A percentile compares a stretch with the other conserved stretches of the same genome.
Evolutionary conservation across 1,284 basidiomycete genomes (phyloP).

Genomic region (Wolfiporia cocos): DNA sequence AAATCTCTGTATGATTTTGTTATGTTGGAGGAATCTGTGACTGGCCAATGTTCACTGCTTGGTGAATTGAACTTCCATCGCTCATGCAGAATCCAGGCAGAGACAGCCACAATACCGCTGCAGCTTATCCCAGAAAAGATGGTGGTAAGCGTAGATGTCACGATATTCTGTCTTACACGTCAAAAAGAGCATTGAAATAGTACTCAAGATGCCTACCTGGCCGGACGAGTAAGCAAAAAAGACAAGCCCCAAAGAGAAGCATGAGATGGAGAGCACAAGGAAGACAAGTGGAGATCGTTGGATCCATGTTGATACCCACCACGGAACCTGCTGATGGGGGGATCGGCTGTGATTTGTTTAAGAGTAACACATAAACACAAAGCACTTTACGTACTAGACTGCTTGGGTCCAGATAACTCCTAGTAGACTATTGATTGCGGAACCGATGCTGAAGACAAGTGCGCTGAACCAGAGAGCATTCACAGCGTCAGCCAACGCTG

Average conservation of each 20-base stretch:
- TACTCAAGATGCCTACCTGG: constrained; percentile 35
- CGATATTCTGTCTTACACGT: constrained; percentile 39
- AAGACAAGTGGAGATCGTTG: constrained; percentile 72
- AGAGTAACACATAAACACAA: constrained; percentile 3
- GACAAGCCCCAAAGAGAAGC: constrained; percentile 64
- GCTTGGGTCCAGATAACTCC: constrained; percentile 74
- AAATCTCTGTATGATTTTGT: constrained; percentile 29
- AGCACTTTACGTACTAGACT: constrained; percentile 55
- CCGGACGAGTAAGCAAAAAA: constrained; percentile 59
- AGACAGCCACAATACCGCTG: constrained; percentile 69
- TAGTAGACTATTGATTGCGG: constrained; percentile 67
- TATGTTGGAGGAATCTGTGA: constrained; percentile 47
- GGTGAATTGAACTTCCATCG: constrained; percentile 65
- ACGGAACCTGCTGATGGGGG: constrained; percentile 60
- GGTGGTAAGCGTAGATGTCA: constrained; percentile 68
- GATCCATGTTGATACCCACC: constrained; percentile 80
- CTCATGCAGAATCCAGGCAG: constrained; percentile 73
- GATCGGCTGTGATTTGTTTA: constrained; percentile 38
- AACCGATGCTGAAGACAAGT: constrained; percentile 70
- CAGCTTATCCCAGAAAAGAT: constrained; percentile 72
- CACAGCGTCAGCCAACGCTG: constrained; percentile 40
- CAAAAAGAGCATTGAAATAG: no score
- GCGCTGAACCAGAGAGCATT: constrained; percentile 73
- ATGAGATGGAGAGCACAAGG: constrained; percentile 65
- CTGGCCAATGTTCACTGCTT: constrained; percentile 69